A percentile compares a stretch with the other conserved stretches of the same genome.
These are phyloP conservation scores for Hypoxylon subgilvum DNA, from an alignment of 495 filamentous ascomycete genomes.

Conservation along the genomic window DNA sequence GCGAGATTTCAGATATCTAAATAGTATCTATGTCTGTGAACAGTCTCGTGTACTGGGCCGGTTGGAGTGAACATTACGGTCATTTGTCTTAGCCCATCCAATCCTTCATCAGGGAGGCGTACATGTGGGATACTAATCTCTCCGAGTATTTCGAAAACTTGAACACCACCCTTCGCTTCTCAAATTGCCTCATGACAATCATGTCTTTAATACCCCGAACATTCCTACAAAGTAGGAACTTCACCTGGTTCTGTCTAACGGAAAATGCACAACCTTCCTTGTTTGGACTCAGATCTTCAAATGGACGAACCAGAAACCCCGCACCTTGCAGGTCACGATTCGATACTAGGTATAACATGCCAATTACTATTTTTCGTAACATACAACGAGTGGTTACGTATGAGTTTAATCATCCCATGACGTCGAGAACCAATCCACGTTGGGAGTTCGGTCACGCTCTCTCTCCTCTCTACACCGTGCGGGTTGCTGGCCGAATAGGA, in stretches of 20 bases:
- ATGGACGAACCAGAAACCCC: conserved; percentile 24
- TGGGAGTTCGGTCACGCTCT: too few relatives aligned
- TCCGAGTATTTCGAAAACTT: too few relatives aligned
- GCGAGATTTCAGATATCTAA: too few relatives aligned
- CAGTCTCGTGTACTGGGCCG: too few relatives aligned
- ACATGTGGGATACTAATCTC: too few relatives aligned
- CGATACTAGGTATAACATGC: conserved; percentile 3
- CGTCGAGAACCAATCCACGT: conserved; percentile 2
- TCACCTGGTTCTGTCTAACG: conserved; percentile 7
- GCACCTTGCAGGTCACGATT: conserved; percentile 15
- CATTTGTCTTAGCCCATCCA: too few relatives aligned
- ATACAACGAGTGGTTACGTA: conserved; percentile 14
- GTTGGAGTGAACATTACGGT: too few relatives aligned
- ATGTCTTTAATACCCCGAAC: not conserved
- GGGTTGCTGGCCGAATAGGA: too few relatives aligned
- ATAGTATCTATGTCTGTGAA: too few relatives aligned
- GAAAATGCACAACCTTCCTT: conserved; percentile 26
- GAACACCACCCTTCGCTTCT: too few relatives aligned
- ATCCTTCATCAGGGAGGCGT: too few relatives aligned
- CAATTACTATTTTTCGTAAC: conserved; percentile 15
- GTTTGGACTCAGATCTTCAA: conserved; percentile 20
- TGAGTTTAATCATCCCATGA: not conserved
- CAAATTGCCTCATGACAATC: too few relatives aligned
- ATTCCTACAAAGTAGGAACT: not conserved
- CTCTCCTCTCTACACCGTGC: not conserved